Base-by-base conservation (phyloP, 1,284 basidiomycete genomes). In the Leccinum subrobustum region DNA sequence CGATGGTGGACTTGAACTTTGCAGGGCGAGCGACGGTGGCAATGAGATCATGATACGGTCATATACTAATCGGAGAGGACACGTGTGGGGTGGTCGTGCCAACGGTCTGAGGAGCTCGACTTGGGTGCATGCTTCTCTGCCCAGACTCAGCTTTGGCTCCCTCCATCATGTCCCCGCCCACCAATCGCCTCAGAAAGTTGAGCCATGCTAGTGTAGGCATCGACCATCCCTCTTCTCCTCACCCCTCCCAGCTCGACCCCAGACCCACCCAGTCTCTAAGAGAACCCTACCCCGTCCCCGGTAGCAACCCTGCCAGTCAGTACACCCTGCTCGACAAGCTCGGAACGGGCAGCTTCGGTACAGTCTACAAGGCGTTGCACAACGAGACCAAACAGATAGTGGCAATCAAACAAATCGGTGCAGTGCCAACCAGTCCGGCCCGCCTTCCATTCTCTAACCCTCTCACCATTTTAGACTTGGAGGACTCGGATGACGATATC, bases 341-440 rank as follows among this genome's bases (percentile, higher is more conserved):
- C 29, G 96, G 96, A 9, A 96, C 94, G n/a, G 96, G 96, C 42
- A 95, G 92, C 73, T 99, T 98, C 73, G 96, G 96, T 6, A 92
- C 89, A 1, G 96, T 99, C 56, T 99, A 94, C 86, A 97, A 97
- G 80, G 95, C 93, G 3, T 90, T 95, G 69, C 95, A 99, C 78
- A 93, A 94, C 72, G 92, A 94, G 62, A 92, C 93, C 4, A 91
- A 92, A 71, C 89, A 96, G 76, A 90, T 95, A 63, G 97, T 99
- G 25, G 96, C 96, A 55, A 95, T 99, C 75, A 99, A 99, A 78
- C 95, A 98, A 77, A 98, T 99, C 71, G 93, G 93, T 92, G 68
- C 66, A 86, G 74, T 51, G 29, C 47, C n/a, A 29, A 31, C 33
- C 47, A 50, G 33, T 61, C 54, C 59, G 35, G 63, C 47, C 59